Base-by-base conservation (phyloP, 345 rosid species). In the Streptanthus diversifolius region DNA sequence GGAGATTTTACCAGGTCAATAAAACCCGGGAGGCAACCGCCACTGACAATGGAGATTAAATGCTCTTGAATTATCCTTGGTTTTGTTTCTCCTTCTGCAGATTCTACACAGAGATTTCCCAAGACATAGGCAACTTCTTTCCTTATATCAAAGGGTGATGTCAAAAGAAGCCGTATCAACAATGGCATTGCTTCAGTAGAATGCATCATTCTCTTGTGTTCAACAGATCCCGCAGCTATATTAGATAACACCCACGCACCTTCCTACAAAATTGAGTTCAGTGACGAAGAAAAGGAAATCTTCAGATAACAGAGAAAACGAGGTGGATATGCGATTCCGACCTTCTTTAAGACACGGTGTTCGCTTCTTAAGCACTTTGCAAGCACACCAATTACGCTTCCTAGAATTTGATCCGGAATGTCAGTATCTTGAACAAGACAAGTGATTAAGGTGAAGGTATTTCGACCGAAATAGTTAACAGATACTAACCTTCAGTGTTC, bases 211-310 rank as follows among this genome's bases (percentile, higher is more conserved):
- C 73, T 83, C 85, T 95, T 95, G 77, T 88, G 98, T 68, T 90
- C 95, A 59, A 86, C 55, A 29, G 99, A 90, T 73, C 98, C 99
- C 12, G 91, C 92, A 15, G 99, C 98, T 81, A 91, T 80, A 80
- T 95, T 95, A 54, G 98, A 95, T 65, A 95, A 69, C 75, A 88
- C 97, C 99, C 99, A 95, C 43, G 98, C 85, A 60, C 96, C 90
- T 88, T 95, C 99, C 99, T 95, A 52, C 55, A 75, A 4, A 61
- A 39, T 8, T 24, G 64, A 54, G 59, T 25, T 22, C 11, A 66
- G 36, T 36, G 53, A 67, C 27, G 27, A 30, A 51, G 21, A 36
- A 4, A 18, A 8, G 9, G n/a, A 52, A 22, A 15, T n/a, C 25
- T 71, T 39, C 45, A 35, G 32, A 30, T 15, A 39, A 37, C 3